Base-by-base conservation (phyloP, 2,329 filamentous ascomycete species). In the Atkinsonella texensis region DNA sequence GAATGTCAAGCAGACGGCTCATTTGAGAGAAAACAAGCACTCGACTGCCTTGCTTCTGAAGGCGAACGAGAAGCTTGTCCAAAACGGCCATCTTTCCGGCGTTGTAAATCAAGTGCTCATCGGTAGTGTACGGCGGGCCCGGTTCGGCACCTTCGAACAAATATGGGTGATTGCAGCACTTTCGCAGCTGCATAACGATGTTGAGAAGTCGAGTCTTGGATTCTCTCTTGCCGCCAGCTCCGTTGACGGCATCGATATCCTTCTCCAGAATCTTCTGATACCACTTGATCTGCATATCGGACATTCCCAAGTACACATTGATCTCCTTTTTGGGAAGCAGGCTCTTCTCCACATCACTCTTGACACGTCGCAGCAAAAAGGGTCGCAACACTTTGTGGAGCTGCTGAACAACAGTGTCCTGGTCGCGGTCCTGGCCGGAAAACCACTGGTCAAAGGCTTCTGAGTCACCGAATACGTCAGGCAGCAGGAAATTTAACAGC, bases 1-100 rank as follows among this genome's bases (percentile, higher is more conserved):
- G 77, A 50, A 98, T 98, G 64, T 98, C 93, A 42, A 98, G 74
- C 40, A 96, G 77, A 78, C 93, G 88, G 63, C 90, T 96, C 93
- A 98, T 98, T 64, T 98, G 93, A 0, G 93, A 98, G 72, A 98
- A 98, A 60, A 98, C 97, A 52, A 98, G 79, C n/a, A 98, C 89
- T 57, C 93, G 81, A 64, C 90, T 97, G 42, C 89, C 93, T 64
- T 95, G 85, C 46, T 79, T 80, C 68, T 90, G 78, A 72, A 98
- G 81, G 46, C 90, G 82, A 61, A 79, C 83, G 47, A 98, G 75
- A 11, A 98, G 80, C 70, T 89, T 95, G 73, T 98, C 93, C 17
- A 98, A 78, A 64, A 98, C 89, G 33, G 89, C 81, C 93, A 98
- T 98, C 72, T 98, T 98, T 20, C 90, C 93, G 1, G 93, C 83